Percentiles rank a stretch among this genome's conserved stretches.
These are phyloP conservation scores for Trametes meyenii DNA, from an alignment of 768 basidiomycete species.

Conservation along the genomic window DNA sequence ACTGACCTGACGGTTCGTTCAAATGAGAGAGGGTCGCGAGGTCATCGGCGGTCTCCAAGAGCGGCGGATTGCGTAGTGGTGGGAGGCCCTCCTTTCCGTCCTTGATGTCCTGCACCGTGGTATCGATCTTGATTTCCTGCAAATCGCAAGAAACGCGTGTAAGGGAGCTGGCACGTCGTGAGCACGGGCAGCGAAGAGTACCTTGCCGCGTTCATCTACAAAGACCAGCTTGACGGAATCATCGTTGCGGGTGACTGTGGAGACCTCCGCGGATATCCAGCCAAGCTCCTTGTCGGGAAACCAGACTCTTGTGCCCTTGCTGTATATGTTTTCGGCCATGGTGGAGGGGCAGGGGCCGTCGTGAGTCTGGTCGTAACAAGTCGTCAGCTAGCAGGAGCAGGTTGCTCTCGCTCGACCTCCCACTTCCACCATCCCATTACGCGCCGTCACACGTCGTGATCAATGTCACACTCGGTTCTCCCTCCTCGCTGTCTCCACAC, in stretches of 20 bases:
- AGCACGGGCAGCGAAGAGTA: conserved; percentile 34
- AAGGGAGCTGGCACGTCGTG: not conserved
- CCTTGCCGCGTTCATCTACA: conserved; percentile 92
- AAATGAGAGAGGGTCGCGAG: conserved; percentile 96
- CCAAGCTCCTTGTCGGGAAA: conserved; percentile 93
- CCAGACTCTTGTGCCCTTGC: conserved; percentile 89
- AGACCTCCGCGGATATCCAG: conserved; percentile 91
- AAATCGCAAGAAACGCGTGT: not conserved
- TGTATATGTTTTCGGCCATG: conserved; percentile 93
- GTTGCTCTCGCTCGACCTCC: not conserved
- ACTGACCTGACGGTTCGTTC: conserved; percentile 93
- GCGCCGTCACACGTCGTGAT: not conserved
- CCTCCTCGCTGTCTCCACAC: not conserved
- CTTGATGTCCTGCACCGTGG: conserved; percentile 78
- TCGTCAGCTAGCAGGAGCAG: conserved; percentile 11
- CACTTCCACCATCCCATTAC: not conserved
- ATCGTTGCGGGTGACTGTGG: conserved; percentile 63
- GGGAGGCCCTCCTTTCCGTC: conserved; percentile 82
- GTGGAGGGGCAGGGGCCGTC: conserved; percentile 8
- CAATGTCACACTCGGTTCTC: not conserved
- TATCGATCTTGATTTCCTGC: conserved; percentile 80
- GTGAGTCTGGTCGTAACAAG: conserved; percentile 24
- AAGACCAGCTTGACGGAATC: conserved; percentile 84
- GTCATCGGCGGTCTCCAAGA: conserved; percentile 97
- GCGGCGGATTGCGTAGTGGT: conserved; percentile 93